phyloP scores from a whole-genome alignment of 1,284 basidiomycete genomes.

The Tranzscheliella williamsii region DNA sequence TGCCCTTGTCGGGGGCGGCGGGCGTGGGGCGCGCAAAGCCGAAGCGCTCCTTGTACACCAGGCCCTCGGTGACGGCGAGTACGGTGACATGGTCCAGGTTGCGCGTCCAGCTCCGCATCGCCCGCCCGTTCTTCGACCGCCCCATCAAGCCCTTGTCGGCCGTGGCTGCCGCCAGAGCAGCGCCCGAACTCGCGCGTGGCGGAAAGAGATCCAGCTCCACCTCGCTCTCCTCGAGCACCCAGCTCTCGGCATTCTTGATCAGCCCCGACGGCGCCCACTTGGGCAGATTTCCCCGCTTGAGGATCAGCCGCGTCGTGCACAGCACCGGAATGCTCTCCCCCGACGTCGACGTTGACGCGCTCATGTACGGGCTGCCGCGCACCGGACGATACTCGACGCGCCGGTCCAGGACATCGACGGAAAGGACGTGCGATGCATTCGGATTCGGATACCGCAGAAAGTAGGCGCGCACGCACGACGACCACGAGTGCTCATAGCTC shows the following conservation, averaged over 20 bases:
- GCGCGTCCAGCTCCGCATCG: slow-evolving; percentile 57
- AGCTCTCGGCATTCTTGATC: slow-evolving; percentile 62
- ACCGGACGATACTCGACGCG: slow-evolving; percentile 49
- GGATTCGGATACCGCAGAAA: slow-evolving; percentile 97
- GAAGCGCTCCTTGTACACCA: slow-evolving; percentile 43
- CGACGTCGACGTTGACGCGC: slow-evolving; percentile 16
- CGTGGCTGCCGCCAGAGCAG: not conserved
- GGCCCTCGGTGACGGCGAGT: slow-evolving; percentile 54
- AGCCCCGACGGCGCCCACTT: slow-evolving; percentile 85
- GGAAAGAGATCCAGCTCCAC: slow-evolving; percentile 52
- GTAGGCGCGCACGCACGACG: slow-evolving; percentile 68
- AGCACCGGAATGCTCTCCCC: slow-evolving; percentile 69
- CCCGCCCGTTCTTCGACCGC: slow-evolving; percentile 30
- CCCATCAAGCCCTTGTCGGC: slow-evolving; percentile 12
- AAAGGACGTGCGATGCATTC: slow-evolving; percentile 87
- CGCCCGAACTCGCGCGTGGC: slow-evolving; percentile 2
- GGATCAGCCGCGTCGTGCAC: slow-evolving; percentile 84
- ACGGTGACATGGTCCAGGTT: slow-evolving; percentile 58
- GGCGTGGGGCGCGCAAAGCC: slow-evolving; percentile 19
- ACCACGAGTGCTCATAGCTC: slow-evolving; percentile 40
- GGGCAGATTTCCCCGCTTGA: slow-evolving; percentile 86
- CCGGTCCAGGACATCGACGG: slow-evolving; percentile 90
- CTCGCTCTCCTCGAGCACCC: slow-evolving; percentile 60
- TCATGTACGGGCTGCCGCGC: slow-evolving; percentile 5
- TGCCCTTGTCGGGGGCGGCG: slow-evolving; percentile 5